phyloP scores from a whole-genome alignment of 495 filamentous ascomycete species.

The Hyaloscypha finlandica region DNA sequence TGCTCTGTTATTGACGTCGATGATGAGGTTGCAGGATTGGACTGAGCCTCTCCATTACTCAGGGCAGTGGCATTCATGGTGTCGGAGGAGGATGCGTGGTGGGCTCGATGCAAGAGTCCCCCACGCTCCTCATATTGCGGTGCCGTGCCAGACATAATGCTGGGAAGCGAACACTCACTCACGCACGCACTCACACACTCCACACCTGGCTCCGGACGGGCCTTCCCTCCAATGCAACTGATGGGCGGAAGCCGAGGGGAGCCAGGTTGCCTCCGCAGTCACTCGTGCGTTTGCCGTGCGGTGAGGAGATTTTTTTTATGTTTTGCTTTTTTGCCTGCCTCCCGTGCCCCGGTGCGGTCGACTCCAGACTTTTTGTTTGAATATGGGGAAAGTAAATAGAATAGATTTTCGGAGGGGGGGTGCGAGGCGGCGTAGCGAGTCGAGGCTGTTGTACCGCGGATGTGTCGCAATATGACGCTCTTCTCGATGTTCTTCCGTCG shows the following conservation, averaged over 20 bases:
- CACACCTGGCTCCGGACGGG: conserved; percentile 12
- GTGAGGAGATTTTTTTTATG: background rate
- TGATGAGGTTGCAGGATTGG: conserved; percentile 27
- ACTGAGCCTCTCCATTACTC: conserved; percentile 20
- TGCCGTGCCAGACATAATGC: conserved; percentile 32
- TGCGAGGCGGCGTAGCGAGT: background rate
- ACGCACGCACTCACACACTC: too few relatives aligned
- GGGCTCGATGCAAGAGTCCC: conserved; percentile 28
- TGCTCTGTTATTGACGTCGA: conserved; percentile 35
- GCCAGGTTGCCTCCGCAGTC: conserved; percentile 8
- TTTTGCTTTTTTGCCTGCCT: background rate
- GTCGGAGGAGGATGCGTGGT: conserved; percentile 26
- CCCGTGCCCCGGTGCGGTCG: conserved; percentile 1
- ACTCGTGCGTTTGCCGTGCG: background rate
- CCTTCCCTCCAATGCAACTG: conserved; percentile 7
- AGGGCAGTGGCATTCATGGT: conserved; percentile 9
- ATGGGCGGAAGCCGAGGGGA: background rate
- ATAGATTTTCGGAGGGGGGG: background rate
- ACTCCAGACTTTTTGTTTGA: background rate
- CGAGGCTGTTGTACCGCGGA: conserved; percentile 9
- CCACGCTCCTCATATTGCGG: conserved; percentile 34
- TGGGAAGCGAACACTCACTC: conserved; percentile 19
- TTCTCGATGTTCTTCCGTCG: background rate
- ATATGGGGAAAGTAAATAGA: background rate
- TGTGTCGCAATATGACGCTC: conserved; percentile 10